Evolutionary conservation across 2,329 filamentous ascomycete genomes (phyloP), one percentile per base, ranked within the genome.

Genomic region (Simplicillium sp.): DNA sequence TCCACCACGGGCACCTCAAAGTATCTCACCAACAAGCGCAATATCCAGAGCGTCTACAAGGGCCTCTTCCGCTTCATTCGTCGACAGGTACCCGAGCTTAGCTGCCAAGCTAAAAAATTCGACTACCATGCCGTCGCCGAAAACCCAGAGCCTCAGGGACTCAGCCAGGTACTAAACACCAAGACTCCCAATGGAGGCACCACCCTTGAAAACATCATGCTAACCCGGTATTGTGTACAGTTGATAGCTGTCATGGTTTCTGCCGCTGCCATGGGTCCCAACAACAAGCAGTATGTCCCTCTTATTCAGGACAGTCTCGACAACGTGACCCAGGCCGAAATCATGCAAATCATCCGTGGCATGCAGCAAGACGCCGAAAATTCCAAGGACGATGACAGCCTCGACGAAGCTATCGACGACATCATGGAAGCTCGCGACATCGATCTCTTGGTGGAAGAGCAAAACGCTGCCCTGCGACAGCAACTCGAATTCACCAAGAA

Each of bases 211-310:
- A 29, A 13, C 34, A 5, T n/a, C 16, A 31, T 7, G 48, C 58
- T 48, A 55, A 63, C 41, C 11, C 12, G 3, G 16, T 29, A 34
- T 48, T 61, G 60, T 36, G 60, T 66, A 42, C 65, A 82, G 65
- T 65, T 84, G 38, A 64, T 84, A 34, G 76, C 77, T 44, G 66
- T 83, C 41, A 70, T 83, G 54, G 65, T 84, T 16, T 71, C 58
- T 12, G 62, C 80, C n/a, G 76, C 76, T 18, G 72, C 80, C 46
- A 70, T 73, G 53, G 78, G 77, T 11, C 70, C 75, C 18, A 71
- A 76, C 40, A 70, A 70, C 42, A 65, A 67, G 29, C 63, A 63
- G 51, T 80, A 78, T 52, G 67, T 82, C 35, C 57, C 56, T 7
- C 57, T 59, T 16, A 67, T 75, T 32, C 61, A 62, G 43, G 54